Base-by-base conservation (phyloP, 1,284 basidiomycete species). In the Lignosus rhinocerotis region DNA sequence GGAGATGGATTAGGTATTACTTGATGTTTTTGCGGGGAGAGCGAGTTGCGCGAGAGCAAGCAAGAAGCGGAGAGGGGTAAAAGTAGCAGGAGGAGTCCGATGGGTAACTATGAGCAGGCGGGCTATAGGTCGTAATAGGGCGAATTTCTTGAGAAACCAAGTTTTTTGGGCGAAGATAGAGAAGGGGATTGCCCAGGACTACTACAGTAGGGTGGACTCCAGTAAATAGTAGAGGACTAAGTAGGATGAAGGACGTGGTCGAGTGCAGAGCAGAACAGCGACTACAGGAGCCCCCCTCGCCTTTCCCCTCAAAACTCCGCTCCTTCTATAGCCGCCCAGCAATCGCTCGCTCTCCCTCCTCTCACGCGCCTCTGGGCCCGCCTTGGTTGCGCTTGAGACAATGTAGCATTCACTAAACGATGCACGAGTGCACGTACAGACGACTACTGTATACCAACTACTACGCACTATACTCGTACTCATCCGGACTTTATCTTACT, bases 1-100 rank as follows among this genome's bases (percentile, higher is more conserved):
- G 79, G 60, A 62, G 63, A 65, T 81, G 74, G 83, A 92, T 92
- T 92, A 92, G 80, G 81, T 83, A 92, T 92, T 92, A 92, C 80
- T 73, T 81, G 83, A 82, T 65, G 68, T 69, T 69, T 64, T 71
- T 64, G 65, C 62, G 64, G 62, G 63, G 58, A 67, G 67, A 66
- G 66, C 63, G 67, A 63, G 57, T 58, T 69, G 70, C 69, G 63
- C 69, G 63, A 70, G 62, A 66, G 69, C 69, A 70, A 68, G 67
- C 68, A 68, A 66, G 64, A 66, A 64, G 59, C 64, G 59, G 63
- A 57, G 62, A 66, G 66, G 65, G 62, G 67, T 66, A 67, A 65
- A 66, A 67, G 66, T 64, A 66, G 67, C 69, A 68, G 66, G 69
- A 60, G 59, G 66, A 67, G 68, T 75, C 74, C 74, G 75, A 73